phyloP scores from a whole-genome alignment of 2,329 filamentous ascomycete genomes.

The Simplicillium aogashimaense region DNA sequence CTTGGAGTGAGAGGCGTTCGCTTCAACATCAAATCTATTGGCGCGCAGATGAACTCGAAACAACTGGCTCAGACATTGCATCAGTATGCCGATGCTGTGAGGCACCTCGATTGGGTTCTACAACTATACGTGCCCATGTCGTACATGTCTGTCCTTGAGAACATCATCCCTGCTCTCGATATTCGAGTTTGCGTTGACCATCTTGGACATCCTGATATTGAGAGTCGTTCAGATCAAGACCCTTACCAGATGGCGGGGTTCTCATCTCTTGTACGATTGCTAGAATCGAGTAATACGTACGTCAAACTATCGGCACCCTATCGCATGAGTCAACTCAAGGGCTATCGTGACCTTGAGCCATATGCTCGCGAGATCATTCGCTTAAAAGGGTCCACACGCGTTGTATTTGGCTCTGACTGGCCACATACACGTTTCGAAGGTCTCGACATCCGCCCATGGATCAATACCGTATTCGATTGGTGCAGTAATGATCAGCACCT shows the following conservation, averaged over 20 bases:
- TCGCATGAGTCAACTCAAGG: slow-evolving; percentile 30
- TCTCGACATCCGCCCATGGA: slow-evolving; percentile 42
- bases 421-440: slow-evolving; percentile 49
- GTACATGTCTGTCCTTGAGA: slow-evolving; percentile 35
- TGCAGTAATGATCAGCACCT: slow-evolving; percentile 33
- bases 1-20: slow-evolving; percentile 50
- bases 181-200: slow-evolving; percentile 51
- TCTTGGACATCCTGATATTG: slow-evolving; percentile 39
- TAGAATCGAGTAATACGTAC: slow-evolving; percentile 35
- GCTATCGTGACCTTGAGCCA: slow-evolving; percentile 29
- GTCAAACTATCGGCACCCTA: slow-evolving; percentile 49
- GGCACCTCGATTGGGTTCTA: slow-evolving; percentile 43
- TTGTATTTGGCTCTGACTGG: slow-evolving; percentile 53
- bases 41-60: slow-evolving; percentile 24
- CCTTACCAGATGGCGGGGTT: slow-evolving; percentile 40
- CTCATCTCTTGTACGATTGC: slow-evolving; percentile 31
- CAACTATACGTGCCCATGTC: slow-evolving; percentile 47
- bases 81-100: slow-evolving; percentile 38
- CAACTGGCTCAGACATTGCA: slow-evolving; percentile 32
- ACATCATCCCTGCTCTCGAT: slow-evolving; percentile 34
- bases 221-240: slow-evolving; percentile 15
- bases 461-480: slow-evolving; percentile 42
- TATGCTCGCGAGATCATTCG: slow-evolving; percentile 35
- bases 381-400: slow-evolving; percentile 25
- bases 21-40: slow-evolving; percentile 47